Evolutionary conservation across 169 alveolate genomes (phyloP), one percentile per base, ranked within the genome.

Genomic region (Cryptosporidium bovis): DNA sequence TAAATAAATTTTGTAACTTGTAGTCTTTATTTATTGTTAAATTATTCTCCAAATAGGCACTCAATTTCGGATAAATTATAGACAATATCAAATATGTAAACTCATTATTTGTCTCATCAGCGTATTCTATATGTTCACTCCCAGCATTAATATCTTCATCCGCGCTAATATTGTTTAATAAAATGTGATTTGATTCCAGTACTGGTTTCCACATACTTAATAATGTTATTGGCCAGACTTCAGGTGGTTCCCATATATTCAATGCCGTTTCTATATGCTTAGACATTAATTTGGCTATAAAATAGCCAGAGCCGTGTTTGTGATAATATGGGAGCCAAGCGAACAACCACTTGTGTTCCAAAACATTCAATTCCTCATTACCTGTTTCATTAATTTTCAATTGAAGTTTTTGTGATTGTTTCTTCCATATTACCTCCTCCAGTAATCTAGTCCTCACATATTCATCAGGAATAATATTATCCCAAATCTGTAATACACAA

Each of bases 241-340:
- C 87, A 33, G 87, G 87, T 33, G 87, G 87, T 16, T 58, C 60
- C 87, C 87, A 77, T 48, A 20, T 60, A 6, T 77, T 44, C 34
- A 77, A 62, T 3, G 64, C 64, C 16, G 0, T 15, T 20, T 56
- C 36, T 12, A 77, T 77, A 16, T 44, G 62, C 18, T 40, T 77
- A 16, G 71, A 60, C 5, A 77, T 56, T 2, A 62, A 60, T 44
- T 29, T 60, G 13, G 87, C 65, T 18, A 77, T 27, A 18, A 34
- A 33, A 77, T 44, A 40, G 27, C 65, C 87, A 64, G 64, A 58
- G 20, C 87, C 87, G 44, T 24, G 33, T 29, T 77, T 48, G 50
- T 60, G 46, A n/a, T 77, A 77, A 3, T n/a, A 77, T 8, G 87
- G 71, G 13, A 77, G 64, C 87, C 87, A 77, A 12, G 7, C 6